Evolutionary conservation across 352 stramenopile species (phyloP).

Genomic region (Phytophthora tentaculata): DNA sequence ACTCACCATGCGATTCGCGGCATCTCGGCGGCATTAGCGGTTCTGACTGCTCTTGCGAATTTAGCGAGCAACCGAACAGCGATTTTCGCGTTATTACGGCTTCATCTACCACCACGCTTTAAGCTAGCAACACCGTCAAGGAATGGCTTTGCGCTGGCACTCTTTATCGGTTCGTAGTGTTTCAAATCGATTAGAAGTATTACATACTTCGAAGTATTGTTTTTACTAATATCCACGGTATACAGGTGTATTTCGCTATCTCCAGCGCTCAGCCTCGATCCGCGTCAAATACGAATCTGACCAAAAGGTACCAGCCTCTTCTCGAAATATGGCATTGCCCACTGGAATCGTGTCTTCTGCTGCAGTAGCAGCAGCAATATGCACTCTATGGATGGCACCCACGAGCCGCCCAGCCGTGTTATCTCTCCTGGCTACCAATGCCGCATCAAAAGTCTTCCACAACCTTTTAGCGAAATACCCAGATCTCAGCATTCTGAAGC

Average conservation of each 20-base stretch:
- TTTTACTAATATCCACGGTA: neutral
- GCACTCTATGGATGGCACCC: slow-evolving; percentile 9
- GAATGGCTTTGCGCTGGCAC: slow-evolving; percentile 44
- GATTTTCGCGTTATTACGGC: slow-evolving; percentile 27
- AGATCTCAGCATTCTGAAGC: slow-evolving; percentile 7
- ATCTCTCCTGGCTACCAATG: slow-evolving; percentile 14
- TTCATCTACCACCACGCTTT: slow-evolving; percentile 19
- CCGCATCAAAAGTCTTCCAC: slow-evolving; percentile 13
- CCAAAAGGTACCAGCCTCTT: neutral
- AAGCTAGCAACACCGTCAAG: slow-evolving; percentile 37
- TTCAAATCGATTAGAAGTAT: neutral
- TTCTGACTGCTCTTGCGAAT: slow-evolving; percentile 33
- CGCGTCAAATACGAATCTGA: slow-evolving; percentile 1
- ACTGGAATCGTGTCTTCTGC: slow-evolving; percentile 4
- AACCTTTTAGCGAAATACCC: slow-evolving; percentile 5
- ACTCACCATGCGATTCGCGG: slow-evolving; percentile 41
- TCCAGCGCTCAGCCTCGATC: slow-evolving; percentile 31
- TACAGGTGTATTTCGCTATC: slow-evolving; percentile 48
- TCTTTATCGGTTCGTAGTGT: slow-evolving; percentile 55
- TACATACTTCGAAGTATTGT: neutral
- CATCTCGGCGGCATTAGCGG: slow-evolving; percentile 26
- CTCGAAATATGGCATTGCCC: slow-evolving; percentile 1
- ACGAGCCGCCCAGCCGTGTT: slow-evolving; percentile 12
- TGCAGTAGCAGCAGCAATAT: slow-evolving; percentile 5
- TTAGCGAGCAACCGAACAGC: slow-evolving; percentile 34